Conservation (phyloP, 345 rosid species). For the Hibiscus trionum region DNA sequence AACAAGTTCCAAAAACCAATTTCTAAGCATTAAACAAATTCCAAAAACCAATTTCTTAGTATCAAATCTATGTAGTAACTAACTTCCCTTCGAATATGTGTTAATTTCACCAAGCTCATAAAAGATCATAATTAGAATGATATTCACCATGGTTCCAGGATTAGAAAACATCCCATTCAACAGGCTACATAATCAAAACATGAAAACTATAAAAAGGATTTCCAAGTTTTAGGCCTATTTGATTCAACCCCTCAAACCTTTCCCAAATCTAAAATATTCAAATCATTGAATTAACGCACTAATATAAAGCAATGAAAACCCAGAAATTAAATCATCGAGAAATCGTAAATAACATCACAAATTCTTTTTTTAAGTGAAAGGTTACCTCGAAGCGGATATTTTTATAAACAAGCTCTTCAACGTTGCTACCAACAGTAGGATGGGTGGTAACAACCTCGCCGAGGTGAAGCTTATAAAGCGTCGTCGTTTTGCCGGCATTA, state of each 20-base stretch:
- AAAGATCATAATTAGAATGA: neutral
- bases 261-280: neutral
- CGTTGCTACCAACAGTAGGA: conserved; percentile 98
- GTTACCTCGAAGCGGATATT: conserved; percentile 89
- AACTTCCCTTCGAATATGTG: neutral
- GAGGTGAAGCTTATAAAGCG: conserved; percentile 87
- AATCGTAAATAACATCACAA: neutral
- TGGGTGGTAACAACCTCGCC: conserved; percentile 98
- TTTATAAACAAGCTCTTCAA: conserved; percentile 94
- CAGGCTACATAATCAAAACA: neutral
- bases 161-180: neutral
- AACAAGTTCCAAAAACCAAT: neutral
- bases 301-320: neutral
- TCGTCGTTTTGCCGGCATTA: conserved; percentile 97
- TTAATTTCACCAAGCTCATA: neutral
- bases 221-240: neutral
- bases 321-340: neutral
- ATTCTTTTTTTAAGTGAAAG: too few species aligned
- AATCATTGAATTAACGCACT: neutral
- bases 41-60: neutral
- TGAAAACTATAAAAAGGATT: neutral
- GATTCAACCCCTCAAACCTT: neutral
- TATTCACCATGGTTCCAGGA: neutral
- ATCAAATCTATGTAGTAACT: neutral
- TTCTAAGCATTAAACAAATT: neutral